Evolutionary conservation across 2,329 filamentous ascomycete species (phyloP), one percentile per base, ranked within the genome.

Genomic region (Colletotrichum orbiculare): DNA sequence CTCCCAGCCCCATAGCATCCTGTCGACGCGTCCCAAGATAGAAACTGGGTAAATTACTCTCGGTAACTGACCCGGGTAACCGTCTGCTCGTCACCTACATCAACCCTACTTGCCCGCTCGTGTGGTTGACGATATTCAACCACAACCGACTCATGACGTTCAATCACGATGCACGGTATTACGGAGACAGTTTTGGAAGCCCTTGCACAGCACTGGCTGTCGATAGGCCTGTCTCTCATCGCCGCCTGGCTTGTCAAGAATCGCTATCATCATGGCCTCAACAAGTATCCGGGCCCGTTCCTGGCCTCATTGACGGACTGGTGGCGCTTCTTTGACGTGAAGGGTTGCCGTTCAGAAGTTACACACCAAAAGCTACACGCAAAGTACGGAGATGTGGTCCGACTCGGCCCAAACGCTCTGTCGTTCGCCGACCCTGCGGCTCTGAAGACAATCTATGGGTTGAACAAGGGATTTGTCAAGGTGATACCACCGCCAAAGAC

Each of bases 381-480:
- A 12, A 84, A 92, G 70, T 83, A 93, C 77, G 92, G 92, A 50
- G 87, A 91, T 72, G 82, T 95, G 3, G 91, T 96, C 1, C 85
- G 92, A 2, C 77, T 94, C 4, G 92, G 91, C 0, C 92, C 92
- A 1, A 94, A 94, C 68, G 81, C 81, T 0, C 77, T 96, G 1
- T 93, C 90, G 0, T 93, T 96, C 71, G 85, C 90, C 3, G 86
- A 93, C 69, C 91, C 92, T 0, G 86, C 85, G 64, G 91, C 91
- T 0, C 81, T 95, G 69, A 92, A 91, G 77, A 80, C 82, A 10
- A 94, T 96, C 48, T 96, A 96, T 74, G 92, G 92, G 0, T 77
- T 95, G 47, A 95, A 94, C 74, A 94, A 94, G 76, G 91, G 91
- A 0, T 91, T 93, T 70, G 79, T 86, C 52, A 96, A 96, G 86